These are phyloP conservation scores for Alternaria burnsii DNA, from an alignment of 2,329 filamentous ascomycete genomes.

Conservation along the genomic window DNA sequence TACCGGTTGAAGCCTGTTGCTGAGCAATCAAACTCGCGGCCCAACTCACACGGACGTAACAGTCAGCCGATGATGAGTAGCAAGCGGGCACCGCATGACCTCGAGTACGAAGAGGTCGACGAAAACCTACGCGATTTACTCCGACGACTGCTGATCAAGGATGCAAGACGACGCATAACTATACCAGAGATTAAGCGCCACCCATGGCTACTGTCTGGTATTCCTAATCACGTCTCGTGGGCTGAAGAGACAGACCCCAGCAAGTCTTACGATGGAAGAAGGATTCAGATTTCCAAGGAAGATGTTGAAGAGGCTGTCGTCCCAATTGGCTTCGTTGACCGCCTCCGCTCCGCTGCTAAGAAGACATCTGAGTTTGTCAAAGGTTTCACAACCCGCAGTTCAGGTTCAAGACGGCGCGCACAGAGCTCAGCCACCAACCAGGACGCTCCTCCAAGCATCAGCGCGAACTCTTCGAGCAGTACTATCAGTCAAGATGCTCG, in stretches of 20 bases:
- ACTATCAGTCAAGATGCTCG: conserved; percentile 64
- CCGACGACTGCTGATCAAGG: conserved; percentile 81
- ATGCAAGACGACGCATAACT: conserved; percentile 86
- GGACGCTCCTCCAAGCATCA: conserved; percentile 64
- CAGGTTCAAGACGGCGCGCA: conserved; percentile 61
- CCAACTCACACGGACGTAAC: conserved; percentile 57
- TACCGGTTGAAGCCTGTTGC: conserved; percentile 79
- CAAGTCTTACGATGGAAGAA: conserved; percentile 77
- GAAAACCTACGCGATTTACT: conserved; percentile 82
- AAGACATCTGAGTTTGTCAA: conserved; percentile 38
- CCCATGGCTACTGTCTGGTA: conserved; percentile 84
- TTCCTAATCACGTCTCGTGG: conserved; percentile 80
- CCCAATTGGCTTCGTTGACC: conserved; percentile 85
- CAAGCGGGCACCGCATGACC: conserved; percentile 78
- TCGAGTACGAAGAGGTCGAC: conserved; percentile 86
- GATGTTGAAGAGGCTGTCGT: conserved; percentile 92
- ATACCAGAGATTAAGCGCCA: conserved; percentile 93
- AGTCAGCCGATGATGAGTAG: conserved; percentile 65
- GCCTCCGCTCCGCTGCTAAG: conserved; percentile 77
- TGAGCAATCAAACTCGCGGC: conserved; percentile 55
- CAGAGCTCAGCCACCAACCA: conserved; percentile 63
- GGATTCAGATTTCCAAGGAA: conserved; percentile 91
- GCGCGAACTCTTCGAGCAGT: conserved; percentile 62
- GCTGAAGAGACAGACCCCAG: conserved; percentile 93
- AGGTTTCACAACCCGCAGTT: conserved; percentile 39